A percentile compares a stretch with the other conserved stretches of the same genome.
phyloP scores from a whole-genome alignment of 2,329 filamentous ascomycete genomes.

The Fusarium secorum region DNA sequence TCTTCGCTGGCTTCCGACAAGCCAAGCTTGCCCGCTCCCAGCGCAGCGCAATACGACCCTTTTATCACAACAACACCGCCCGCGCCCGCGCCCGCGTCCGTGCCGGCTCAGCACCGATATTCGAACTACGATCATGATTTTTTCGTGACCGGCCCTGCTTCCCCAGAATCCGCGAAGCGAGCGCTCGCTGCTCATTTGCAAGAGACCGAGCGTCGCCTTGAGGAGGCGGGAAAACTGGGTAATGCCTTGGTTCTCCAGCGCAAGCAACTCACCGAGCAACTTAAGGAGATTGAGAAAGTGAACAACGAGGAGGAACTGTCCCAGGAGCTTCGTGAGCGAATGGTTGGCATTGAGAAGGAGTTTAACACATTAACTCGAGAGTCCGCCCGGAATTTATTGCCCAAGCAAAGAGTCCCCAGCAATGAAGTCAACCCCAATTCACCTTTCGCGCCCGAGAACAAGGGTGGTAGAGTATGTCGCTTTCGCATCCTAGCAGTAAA shows the following conservation, averaged over 20 bases:
- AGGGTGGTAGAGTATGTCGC: conserved; percentile 60
- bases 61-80: conserved; percentile 59
- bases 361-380: conserved; percentile 94
- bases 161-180: conserved; percentile 84
- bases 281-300: conserved; percentile 84
- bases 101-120: conserved; percentile 70
- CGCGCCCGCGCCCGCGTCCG: conserved; percentile 49
- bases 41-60: conserved; percentile 58
- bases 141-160: conserved; percentile 76
- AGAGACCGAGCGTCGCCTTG: conserved; percentile 89
- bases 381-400: conserved; percentile 86
- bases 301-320: conserved; percentile 80
- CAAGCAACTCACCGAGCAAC: conserved; percentile 78
- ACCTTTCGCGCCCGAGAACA: conserved; percentile 61
- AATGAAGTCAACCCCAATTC: conserved; percentile 65
- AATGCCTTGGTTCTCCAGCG: conserved; percentile 88
- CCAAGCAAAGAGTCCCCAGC: conserved; percentile 81
- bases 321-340: conserved; percentile 80
- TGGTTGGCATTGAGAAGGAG: conserved; percentile 89
- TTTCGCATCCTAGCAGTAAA: background rate
- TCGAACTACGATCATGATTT: conserved; percentile 83
- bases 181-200: conserved; percentile 90
- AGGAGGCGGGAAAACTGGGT: conserved; percentile 89
- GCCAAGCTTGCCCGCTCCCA: conserved; percentile 51
- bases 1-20: conserved; percentile 54